Conservation (phyloP, 371 early-diverging fungal genomes). For the Rhizomucor miehei region DNA sequence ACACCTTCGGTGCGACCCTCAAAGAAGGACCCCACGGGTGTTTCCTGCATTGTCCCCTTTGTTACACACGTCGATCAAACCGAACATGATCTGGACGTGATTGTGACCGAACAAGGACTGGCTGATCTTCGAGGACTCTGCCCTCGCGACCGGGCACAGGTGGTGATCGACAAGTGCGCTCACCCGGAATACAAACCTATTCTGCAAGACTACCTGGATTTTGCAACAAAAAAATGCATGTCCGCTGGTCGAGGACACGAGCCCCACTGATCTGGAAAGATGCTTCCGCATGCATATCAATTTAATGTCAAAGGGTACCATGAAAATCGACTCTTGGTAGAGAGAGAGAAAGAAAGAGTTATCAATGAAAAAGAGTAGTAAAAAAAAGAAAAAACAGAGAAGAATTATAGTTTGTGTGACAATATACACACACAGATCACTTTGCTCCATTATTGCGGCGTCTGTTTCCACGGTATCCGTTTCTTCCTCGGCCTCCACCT, state of each 20-base stretch:
- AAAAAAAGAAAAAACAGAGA: too few relatives aligned
- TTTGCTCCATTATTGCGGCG: not conserved
- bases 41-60: conserved; percentile 53
- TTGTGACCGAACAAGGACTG: conserved; percentile 53
- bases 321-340: conserved; percentile 54
- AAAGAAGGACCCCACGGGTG: conserved; percentile 44
- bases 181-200: conserved; percentile 50
- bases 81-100: conserved; percentile 52
- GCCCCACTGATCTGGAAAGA: conserved; percentile 52
- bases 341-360: too few relatives aligned
- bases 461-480: not conserved
- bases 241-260: conserved; percentile 48
- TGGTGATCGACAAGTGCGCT: conserved; percentile 52
- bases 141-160: conserved; percentile 49
- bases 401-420: too few relatives aligned
- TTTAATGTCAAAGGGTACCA: conserved; percentile 47
- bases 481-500: conserved; percentile 5
- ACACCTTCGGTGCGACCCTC: conserved; percentile 50
- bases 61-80: conserved; percentile 53
- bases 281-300: conserved; percentile 55
- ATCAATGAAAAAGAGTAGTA: too few relatives aligned
- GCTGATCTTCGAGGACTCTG: conserved; percentile 51
- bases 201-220: conserved; percentile 47
- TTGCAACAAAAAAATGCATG: conserved; percentile 44
- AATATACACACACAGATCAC: too few relatives aligned